Percentiles rank a stretch among this genome's conserved stretches.
phyloP scores from a whole-genome alignment of 2,329 filamentous ascomycete species.

The Kalmusia sp. region DNA sequence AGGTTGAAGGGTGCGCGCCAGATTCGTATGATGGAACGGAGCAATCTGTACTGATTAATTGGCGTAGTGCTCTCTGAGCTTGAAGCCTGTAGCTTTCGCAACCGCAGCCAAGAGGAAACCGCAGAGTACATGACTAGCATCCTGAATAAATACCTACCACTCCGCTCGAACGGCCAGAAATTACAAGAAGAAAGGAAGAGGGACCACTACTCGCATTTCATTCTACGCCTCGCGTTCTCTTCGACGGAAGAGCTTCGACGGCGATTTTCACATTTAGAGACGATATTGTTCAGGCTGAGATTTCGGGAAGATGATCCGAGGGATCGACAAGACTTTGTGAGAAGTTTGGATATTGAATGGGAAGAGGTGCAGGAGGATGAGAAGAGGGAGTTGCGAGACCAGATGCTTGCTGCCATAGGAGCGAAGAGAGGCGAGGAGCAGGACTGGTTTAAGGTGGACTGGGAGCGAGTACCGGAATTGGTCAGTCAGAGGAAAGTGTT shows the following conservation, averaged over 20 bases:
- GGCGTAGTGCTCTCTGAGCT: conserved; percentile 79
- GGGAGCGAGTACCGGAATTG: conserved; percentile 89
- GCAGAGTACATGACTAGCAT: conserved; percentile 82
- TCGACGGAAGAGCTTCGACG: conserved; percentile 88
- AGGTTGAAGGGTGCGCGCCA: conserved; percentile 72
- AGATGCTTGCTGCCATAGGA: conserved; percentile 66
- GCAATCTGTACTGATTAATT: conserved; percentile 11
- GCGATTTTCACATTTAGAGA: conserved; percentile 86
- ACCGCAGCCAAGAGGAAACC: conserved; percentile 84
- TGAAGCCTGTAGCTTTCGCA: conserved; percentile 94
- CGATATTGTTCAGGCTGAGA: conserved; percentile 84
- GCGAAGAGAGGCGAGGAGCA: conserved; percentile 73
- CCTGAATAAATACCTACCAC: conserved; percentile 84
- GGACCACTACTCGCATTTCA: conserved; percentile 98
- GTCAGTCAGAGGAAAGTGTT: conserved; percentile 82
- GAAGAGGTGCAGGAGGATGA: conserved; percentile 83
- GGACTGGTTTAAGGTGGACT: conserved; percentile 95
- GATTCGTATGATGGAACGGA: accelerated
- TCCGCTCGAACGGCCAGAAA: conserved; percentile 70
- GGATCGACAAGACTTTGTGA: conserved; percentile 79
- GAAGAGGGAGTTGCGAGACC: conserved; percentile 68
- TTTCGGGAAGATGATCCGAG: conserved; percentile 76
- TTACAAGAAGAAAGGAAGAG: conserved; percentile 81
- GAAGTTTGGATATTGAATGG: conserved; percentile 81
- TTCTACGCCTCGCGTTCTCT: conserved; percentile 89